Conservation (phyloP, 768 basidiomycete species). For the Cystofilobasidium ferigula region DNA sequence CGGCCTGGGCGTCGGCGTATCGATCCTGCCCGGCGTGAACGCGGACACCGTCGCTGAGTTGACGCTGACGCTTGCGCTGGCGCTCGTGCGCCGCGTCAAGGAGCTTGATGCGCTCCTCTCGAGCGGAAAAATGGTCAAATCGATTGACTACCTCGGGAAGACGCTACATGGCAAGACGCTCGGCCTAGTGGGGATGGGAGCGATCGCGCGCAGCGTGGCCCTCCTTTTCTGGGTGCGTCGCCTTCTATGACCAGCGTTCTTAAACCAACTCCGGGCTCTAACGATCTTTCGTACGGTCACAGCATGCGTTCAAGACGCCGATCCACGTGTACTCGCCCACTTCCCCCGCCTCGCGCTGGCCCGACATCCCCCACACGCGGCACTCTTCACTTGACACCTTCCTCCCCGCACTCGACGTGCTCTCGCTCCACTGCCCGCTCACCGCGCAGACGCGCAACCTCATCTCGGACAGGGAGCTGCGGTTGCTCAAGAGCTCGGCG, state of each 20-base stretch:
- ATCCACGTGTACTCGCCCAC: constrained; percentile 46
- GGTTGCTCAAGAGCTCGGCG: constrained; percentile 49
- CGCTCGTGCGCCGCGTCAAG: constrained; percentile 7
- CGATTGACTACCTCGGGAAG: neutral
- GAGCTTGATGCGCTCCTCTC: constrained; percentile 2
- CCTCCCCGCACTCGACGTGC: constrained; percentile 48
- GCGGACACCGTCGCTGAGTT: constrained; percentile 19
- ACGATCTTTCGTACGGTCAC: neutral
- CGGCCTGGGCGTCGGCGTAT: neutral
- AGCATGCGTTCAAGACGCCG: constrained; percentile 33
- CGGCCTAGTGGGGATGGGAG: constrained; percentile 26
- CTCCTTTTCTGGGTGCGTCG: constrained; percentile 20
- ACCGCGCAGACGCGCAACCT: constrained; percentile 47
- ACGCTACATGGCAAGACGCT: constrained; percentile 14
- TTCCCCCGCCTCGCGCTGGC: neutral
- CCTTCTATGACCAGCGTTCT: too few species aligned
- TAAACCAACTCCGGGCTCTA: too few species aligned
- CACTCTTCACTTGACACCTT: constrained; percentile 50
- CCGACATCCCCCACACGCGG: constrained; percentile 49
- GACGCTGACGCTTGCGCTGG: constrained; percentile 9
- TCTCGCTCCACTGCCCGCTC: constrained; percentile 54
- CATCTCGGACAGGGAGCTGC: constrained; percentile 45
- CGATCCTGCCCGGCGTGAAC: neutral
- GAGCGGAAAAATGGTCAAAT: neutral
- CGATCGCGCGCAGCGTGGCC: constrained; percentile 15